Base-by-base conservation (phyloP, 2,329 filamentous ascomycete genomes). In the Fusarium protoensiforme region DNA sequence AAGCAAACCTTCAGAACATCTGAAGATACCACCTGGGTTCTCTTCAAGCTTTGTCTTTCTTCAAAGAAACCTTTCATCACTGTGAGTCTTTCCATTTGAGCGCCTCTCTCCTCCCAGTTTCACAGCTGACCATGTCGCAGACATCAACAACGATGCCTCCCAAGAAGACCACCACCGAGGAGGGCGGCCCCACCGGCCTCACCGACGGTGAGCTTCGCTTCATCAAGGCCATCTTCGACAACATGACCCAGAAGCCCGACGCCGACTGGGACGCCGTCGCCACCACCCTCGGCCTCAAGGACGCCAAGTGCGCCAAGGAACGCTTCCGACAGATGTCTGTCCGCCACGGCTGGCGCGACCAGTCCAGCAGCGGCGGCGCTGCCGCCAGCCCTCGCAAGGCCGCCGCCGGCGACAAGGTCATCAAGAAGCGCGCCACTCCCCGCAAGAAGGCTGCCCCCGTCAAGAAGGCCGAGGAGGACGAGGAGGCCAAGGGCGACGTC, bases 221-320 rank as follows among this genome's bases (percentile, higher is more conserved):
- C 75, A 79, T 85, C 75, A 83, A 84, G 63, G 80, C 81, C 14
- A 77, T 85, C 41, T 84, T 85, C 67, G 80, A 84, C 73, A 82
- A 84, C 73, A 83, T 85, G 80, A 81, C 76, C 7, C 73, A 80
- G 48, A 83, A 82, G 68, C 82, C 82, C 8, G 81, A 84, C 9
- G 80, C 85, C 31, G 78, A 87, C 75, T 87, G 82, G 79, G 77
- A 82, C 18, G 72, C 77, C 1, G 81, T 87, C 43, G 85, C 84
- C 6, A 10, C 46, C 3, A 72, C 77, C 14, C 70, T 84, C 16
- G 79, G 78, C 5, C 80, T 85, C 61, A 84, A 85, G 66, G 81
- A 84, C 57, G 81, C 78, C 59, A 84, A 83, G 57, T 84, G 83
- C 65, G 84, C 84, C 67, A 83, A 82, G 61, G 81, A 84, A 67